These are phyloP conservation scores for Neofusicoccum umdonicola DNA, from an alignment of 2,329 filamentous ascomycete genomes.

Conservation along the genomic window DNA sequence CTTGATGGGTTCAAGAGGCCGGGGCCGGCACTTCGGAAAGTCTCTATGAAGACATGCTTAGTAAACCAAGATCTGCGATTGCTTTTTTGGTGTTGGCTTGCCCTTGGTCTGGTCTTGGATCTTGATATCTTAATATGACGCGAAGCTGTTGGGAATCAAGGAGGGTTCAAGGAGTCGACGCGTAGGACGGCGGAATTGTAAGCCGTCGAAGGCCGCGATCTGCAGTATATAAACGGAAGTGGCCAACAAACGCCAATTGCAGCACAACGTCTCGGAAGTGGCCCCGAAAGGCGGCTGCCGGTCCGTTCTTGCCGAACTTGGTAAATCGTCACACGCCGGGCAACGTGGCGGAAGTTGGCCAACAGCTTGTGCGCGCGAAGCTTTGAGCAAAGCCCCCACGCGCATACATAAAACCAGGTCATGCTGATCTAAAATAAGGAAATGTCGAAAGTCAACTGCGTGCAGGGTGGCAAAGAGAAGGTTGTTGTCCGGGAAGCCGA, in stretches of 20 bases:
- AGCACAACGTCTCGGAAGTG: background rate
- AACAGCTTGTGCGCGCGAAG: background rate
- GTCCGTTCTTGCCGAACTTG: background rate
- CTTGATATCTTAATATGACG: background rate
- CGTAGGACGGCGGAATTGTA: background rate
- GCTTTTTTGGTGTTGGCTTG: no score
- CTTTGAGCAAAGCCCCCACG: background rate
- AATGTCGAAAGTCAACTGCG: background rate
- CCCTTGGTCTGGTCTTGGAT: background rate
- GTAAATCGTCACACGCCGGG: background rate
- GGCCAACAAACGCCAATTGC: background rate
- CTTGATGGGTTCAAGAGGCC: no score
- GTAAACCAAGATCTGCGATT: no score
- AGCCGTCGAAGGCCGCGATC: background rate
- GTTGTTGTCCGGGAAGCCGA: background rate
- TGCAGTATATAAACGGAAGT: background rate
- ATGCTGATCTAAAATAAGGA: background rate
- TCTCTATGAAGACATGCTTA: background rate
- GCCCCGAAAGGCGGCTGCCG: background rate
- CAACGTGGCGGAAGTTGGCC: background rate
- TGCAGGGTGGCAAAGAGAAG: background rate
- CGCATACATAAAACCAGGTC: background rate
- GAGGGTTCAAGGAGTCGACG: background rate
- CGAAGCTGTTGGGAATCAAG: background rate
- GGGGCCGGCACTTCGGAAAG: background rate